Evolutionary conservation across 345 rosid genomes (phyloP), one percentile per base, ranked within the genome.

Genomic region (Hibiscus syriacus): DNA sequence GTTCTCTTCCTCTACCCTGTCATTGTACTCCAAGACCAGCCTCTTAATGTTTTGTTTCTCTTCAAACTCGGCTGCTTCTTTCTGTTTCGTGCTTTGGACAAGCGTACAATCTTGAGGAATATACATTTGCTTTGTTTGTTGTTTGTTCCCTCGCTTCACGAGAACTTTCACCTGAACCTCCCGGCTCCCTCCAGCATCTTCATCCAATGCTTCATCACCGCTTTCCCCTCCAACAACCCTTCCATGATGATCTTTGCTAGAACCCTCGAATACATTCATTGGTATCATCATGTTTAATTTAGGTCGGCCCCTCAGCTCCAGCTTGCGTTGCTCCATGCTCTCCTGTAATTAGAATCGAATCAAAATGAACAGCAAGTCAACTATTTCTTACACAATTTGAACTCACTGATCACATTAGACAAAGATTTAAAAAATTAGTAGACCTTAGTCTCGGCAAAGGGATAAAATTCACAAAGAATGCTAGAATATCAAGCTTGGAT

Each of bases 11-110:
- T 94, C 99, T 71, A 87, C 98, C 64, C 99, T 82, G 66, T 94
- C 99, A 65, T 91, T 91, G 74, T 91, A 94, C 82, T 94, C 99
- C 57, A 94, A 79, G 16, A 94, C 97, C 55, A 86, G 83, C 82
- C 99, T 89, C 85, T 94, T 94, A 57, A 94, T 94, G 70, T 94
- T 97, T 75, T 89, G 96, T 80, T 94, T 94, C 84, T 91, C 99
- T 83, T 91, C 99, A 36, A 91, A 72, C 63, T 94, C 99, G 0
- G 96, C 98, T 29, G 96, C 99, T 82, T 87, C 99, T 77, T 87
- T 92, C 93, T 91, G 99, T 78, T 92, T 91, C 20, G 97, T 94
- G 88, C 99, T 85, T 81, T 87, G 95, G 57, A 92, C 83, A 26
- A 94, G 90, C 1, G 89, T 78, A 77, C 87, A 85, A 81, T 91